These are phyloP conservation scores for Aspergillus luchuensis DNA, from an alignment of 2,329 filamentous ascomycete genomes.

Conservation along the genomic window DNA sequence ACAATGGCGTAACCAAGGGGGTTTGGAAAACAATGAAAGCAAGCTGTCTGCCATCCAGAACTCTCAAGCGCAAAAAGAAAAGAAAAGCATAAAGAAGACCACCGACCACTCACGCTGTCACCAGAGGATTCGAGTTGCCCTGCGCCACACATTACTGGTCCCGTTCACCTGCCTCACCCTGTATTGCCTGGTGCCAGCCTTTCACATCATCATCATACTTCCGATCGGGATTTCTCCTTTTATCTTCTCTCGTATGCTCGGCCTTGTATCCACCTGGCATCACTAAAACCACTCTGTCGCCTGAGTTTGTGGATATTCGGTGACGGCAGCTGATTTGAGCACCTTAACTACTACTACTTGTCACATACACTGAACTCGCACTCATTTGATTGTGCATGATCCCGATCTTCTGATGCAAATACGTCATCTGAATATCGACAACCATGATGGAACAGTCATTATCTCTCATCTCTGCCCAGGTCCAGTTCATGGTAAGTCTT, in stretches of 20 bases:
- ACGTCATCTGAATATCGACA: constrained; percentile 2
- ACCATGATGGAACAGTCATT: constrained; percentile 32
- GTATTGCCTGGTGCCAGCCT: background rate
- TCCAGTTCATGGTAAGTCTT: constrained; percentile 34
- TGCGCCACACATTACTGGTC: background rate
- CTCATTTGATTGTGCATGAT: constrained; percentile 2
- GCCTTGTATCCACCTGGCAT: background rate
- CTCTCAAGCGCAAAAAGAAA: constrained; percentile 23
- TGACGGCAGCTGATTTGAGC: background rate
- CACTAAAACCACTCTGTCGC: background rate
- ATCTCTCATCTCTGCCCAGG: constrained; percentile 34
- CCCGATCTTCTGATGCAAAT: background rate
- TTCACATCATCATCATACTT: background rate
- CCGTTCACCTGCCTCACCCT: constrained; percentile 2
- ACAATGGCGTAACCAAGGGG: constrained; percentile 26
- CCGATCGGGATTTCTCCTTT: background rate
- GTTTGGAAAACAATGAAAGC: constrained; percentile 21
- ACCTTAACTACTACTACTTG: background rate
- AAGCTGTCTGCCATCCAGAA: constrained; percentile 17
- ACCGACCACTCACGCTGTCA: background rate
- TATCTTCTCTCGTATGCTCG: background rate
- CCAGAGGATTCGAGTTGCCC: background rate
- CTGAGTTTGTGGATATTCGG: background rate
- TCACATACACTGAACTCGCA: background rate
- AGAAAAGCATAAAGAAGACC: constrained; percentile 15